Base-by-base conservation (phyloP, 192 early-diverging fungal genomes). In the Backusella tarrabulga region DNA sequence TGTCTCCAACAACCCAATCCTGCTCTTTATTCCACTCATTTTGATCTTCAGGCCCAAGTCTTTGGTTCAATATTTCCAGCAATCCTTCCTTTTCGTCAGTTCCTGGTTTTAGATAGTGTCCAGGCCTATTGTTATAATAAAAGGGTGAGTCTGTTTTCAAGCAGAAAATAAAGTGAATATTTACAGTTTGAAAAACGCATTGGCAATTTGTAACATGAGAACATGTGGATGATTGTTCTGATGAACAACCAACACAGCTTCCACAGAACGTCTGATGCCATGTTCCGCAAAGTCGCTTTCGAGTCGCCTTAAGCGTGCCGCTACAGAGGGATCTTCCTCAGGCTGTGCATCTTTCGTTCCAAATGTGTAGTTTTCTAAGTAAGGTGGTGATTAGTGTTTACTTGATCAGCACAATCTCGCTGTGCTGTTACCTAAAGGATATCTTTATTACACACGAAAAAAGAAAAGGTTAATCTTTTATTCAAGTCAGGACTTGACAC, bases 221-320 rank as follows among this genome's bases (percentile, higher is more conserved):
- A 95, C 91, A 73, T 94, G 93, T 14, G 93, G 93, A 82, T 93
- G 92, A 68, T 87, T 88, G 77, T 94, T 91, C 68, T 93, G 91
- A 81, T 95, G 93, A 42, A 94, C 91, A 1, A 94, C 86, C 29
- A 95, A 75, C 9, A 94, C 89, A 1, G 82, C 93, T 76, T 93
- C 92, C 12, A 95, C 93, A 9, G 90, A 91, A 21, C 82, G 73
- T 68, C 93, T 83, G 86, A 91, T 89, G 8, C 93, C 93, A 46
- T 85, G 79, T 38, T 76, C 79, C 21, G 88, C 87, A 81, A 90
- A 94, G 60, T 95, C 92, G 68, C 80, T 77, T 77, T 89, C 85
- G 74, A 93, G 82, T 32, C 91, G 77, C 26, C 79, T 77, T 56
- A 94, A 77, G 9, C 93, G 88, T 32, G 90, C 91, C 32, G 83